Evolutionary conservation across 139 green algal species (phyloP), one percentile per base, ranked within the genome.

Genomic region (Volvox reticuliferus): DNA sequence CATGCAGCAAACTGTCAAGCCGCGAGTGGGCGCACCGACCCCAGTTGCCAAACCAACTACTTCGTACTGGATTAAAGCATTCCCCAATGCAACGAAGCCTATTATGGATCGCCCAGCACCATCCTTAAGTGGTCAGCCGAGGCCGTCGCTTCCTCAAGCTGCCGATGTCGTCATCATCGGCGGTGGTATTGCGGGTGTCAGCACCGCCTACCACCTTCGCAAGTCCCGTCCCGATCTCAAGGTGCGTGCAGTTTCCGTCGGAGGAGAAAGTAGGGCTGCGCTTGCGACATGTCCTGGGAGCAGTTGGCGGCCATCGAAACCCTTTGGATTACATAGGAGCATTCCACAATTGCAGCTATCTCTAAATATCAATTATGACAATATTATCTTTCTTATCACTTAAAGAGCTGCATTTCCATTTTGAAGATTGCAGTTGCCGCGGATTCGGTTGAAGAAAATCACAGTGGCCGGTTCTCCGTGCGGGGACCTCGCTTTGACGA

Each of bases 151-250:
- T 1, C 84, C 84, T 2, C 20, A 28, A 5, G 50, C 30, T 1
- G 71, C 86, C 6, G 86, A 90, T 35, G 86, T 90, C 22, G 86
- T 90, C 12, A 90, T 90, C 19, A 90, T 90, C 50, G 86, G 86
- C 30, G 86, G 86, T 32, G 86, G 86, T 24, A 90, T 90, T 24
- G 44, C 73, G 50, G 86, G 86, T 20, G 86, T 90, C 36, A 75
- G 36, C n/a, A 28, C 86, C 17, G 86, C 86, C n/a, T 90, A 90
- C 73, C 86, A 90, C 44, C 86, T 90, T 62, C 71, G 86, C 20
- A 90, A 90, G 30, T 12, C 1, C 2, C 73, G 73, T 1, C 86
- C 86, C 6, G 86, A 90, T 14, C 86, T 90, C 17, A 37, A 90
- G 86, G 86, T 80, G 28, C 24, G 67, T 55, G 44, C 5, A 9